Percentiles rank a stretch among this genome's conserved stretches.
These are phyloP conservation scores for Lactarius evosmus DNA, from an alignment of 768 basidiomycete genomes.

Conservation along the genomic window DNA sequence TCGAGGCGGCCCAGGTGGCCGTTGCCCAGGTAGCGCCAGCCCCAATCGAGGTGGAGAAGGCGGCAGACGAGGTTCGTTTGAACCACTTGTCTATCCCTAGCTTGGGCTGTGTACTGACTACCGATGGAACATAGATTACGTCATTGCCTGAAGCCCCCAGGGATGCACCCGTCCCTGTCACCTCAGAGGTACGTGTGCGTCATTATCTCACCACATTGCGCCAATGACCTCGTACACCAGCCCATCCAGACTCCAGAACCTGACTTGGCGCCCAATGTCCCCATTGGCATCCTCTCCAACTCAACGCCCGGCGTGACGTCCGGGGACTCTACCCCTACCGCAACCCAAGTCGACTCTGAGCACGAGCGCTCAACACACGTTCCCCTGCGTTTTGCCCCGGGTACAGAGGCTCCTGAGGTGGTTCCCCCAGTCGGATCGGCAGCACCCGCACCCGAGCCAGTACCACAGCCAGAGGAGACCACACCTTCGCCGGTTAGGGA, in stretches of 20 bases:
- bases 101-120: not conserved
- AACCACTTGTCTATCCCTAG: not conserved
- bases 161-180: not conserved
- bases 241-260: not conserved
- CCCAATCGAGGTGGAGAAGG: slow-evolving; percentile 14
- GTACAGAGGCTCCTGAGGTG: not conserved
- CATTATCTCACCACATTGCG: not conserved
- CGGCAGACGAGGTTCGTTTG: slow-evolving; percentile 10
- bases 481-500: slow-evolving; percentile 2
- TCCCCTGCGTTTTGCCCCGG: not conserved
- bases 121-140: not conserved
- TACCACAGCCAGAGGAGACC: not conserved
- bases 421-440: slow-evolving; percentile 4
- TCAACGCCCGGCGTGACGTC: not conserved
- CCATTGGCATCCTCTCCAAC: not conserved
- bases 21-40: slow-evolving; percentile 18
- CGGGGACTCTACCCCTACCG: not conserved
- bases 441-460: slow-evolving; percentile 2
- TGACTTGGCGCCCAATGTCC: not conserved
- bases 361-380: slow-evolving; percentile 22
- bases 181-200: slow-evolving; percentile 3
- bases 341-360: not conserved
- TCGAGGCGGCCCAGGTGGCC: slow-evolving; percentile 8
- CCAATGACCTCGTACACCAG: not conserved
- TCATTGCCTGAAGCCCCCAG: not conserved